Evolutionary conservation across 2,329 filamentous ascomycete genomes (phyloP), one percentile per base, ranked within the genome.

Genomic region (Ascochyta pisi): DNA sequence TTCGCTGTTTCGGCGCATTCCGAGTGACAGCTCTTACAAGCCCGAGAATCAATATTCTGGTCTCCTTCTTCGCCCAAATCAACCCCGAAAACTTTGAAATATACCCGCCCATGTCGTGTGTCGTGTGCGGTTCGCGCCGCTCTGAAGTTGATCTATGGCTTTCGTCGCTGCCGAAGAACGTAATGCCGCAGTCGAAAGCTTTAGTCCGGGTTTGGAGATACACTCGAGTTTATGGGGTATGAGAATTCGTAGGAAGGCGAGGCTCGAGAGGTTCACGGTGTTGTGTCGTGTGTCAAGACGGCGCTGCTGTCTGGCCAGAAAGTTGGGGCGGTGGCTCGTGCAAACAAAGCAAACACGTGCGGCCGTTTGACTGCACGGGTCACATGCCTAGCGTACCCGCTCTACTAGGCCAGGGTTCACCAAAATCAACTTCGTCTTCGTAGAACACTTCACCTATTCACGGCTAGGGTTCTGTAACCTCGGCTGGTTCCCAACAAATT

Each of bases 31-130:
- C 53, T 75, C 88, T 67, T 89, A 97, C 93, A 79, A 97, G 86
- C 71, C 93, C 93, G 58, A 97, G 80, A 66, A 97, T 97, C 76
- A 99, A 79, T 79, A 99, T 99, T 69, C 95, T 84, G 64, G 97
- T 97, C 81, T 99, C 95, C 82, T 98, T 99, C 83, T 98, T 98
- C 38, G 90, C 82, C 88, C 90, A 98, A 60, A 74, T 67, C 33
- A 73, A 50, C 44, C 63, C 60, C 50, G 60, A 59, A 9, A 74
- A 69, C 27, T 67, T 71, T 19, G 71, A 74, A 35, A 72, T 42
- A 39, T 69, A 71, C 40, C 66, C 68, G 19, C 71, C 71, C 71
- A 74, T 74, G 29, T 29, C 71, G 68, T 64, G 54, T 53, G 47
- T 29, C 60, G 33, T 58, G 29, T 58, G 46, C 50, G 23, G 37